A percentile compares a stretch with the other conserved stretches of the same genome.
phyloP scores from a whole-genome alignment of 2,329 filamentous ascomycete species.

The Cytospora piceicola region DNA sequence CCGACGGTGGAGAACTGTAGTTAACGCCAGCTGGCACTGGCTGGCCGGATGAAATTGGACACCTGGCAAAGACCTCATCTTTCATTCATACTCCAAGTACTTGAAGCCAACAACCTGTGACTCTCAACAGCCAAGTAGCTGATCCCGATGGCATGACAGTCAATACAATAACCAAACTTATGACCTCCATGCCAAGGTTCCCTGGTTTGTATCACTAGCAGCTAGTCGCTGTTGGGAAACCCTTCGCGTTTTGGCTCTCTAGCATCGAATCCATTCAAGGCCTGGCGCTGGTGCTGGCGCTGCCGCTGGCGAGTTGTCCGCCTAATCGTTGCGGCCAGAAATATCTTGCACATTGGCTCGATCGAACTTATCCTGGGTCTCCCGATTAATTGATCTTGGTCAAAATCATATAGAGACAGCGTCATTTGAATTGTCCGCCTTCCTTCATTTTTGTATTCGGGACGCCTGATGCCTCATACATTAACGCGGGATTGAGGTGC shows the following conservation, averaged over 20 bases:
- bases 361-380: not conserved
- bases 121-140: not conserved
- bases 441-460: not conserved
- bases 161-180: not conserved
- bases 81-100: not conserved
- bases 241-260: not conserved
- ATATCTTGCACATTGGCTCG: not conserved
- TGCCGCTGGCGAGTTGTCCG: not conserved
- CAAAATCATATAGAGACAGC: too few species aligned
- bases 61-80: not conserved
- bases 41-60: not conserved
- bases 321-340: not conserved
- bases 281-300: not conserved
- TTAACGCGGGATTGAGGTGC: not conserved
- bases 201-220: not conserved
- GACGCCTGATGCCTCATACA: not conserved
- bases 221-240: not conserved
- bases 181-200: not conserved
- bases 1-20: not conserved
- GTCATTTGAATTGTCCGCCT: not conserved
- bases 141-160: not conserved
- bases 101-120: not conserved
- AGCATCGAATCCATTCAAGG: not conserved
- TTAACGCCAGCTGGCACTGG: conserved; percentile 17
- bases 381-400: not conserved